A percentile compares a stretch with the other conserved stretches of the same genome.
phyloP scores from a whole-genome alignment of 257 asterid genomes.

The Solanum bulbocastanum region DNA sequence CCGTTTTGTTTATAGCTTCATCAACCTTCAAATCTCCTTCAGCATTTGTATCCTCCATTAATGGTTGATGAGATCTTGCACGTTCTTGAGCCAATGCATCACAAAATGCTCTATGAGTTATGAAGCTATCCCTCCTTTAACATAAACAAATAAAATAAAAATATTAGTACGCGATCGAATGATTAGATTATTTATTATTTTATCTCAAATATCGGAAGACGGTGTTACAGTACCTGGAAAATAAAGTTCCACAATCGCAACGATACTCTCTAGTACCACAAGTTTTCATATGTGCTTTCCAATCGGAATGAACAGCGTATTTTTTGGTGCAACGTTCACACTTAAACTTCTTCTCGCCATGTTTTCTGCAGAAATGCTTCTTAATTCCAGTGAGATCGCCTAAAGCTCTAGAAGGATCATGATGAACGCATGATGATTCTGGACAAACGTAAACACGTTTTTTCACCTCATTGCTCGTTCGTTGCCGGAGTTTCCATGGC shows the following conservation, averaged over 20 bases:
- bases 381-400: conserved; percentile 93
- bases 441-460: conserved; percentile 90
- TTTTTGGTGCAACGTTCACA: conserved; percentile 84
- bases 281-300: conserved; percentile 93
- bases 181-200: background rate
- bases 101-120: conserved; percentile 84
- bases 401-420: conserved; percentile 73
- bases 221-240: conserved; percentile 41
- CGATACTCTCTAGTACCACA: conserved; percentile 89
- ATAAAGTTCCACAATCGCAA: conserved; percentile 88
- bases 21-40: conserved; percentile 21
- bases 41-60: conserved; percentile 1
- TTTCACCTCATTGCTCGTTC: conserved; percentile 42
- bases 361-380: conserved; percentile 84
- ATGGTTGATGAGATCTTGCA: conserved; percentile 24
- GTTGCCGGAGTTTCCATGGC: conserved; percentile 89
- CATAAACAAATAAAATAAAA: background rate
- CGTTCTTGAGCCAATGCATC: conserved; percentile 90
- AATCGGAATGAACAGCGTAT: conserved; percentile 79
- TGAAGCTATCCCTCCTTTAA: conserved; percentile 80
- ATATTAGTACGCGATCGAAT: background rate
- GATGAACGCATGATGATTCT: conserved; percentile 58
- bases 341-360: conserved; percentile 78
- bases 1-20: conserved; percentile 1
- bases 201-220: background rate